Percentiles rank a stretch among this genome's conserved stretches.
Conservation (phyloP, 2,329 filamentous ascomycete genomes). For the Epichloe bromicola region DNA sequence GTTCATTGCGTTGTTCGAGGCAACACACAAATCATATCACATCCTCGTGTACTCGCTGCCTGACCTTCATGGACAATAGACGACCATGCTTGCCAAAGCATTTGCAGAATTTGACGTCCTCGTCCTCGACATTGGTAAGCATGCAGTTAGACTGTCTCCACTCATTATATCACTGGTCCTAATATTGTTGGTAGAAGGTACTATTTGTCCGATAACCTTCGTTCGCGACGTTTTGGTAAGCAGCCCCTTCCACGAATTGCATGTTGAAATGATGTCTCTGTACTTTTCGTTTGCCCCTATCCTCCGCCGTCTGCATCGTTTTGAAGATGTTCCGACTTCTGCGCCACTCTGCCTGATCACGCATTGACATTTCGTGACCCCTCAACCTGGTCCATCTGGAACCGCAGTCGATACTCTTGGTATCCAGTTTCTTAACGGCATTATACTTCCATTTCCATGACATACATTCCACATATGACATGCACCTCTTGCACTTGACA, state of each 20-base stretch:
- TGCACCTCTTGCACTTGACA: neutral
- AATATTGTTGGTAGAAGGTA: slow-evolving; percentile 47
- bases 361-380: neutral
- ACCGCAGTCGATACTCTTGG: neutral
- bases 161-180: neutral
- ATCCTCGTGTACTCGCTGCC: too few relatives aligned
- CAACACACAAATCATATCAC: too few relatives aligned
- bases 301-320: neutral
- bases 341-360: neutral
- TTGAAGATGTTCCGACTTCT: neutral
- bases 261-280: neutral
- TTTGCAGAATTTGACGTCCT: slow-evolving; percentile 19
- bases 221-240: slow-evolving; percentile 74
- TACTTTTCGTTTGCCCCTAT: neutral
- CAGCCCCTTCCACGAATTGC: slow-evolving; percentile 8
- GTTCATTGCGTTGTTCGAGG: too few relatives aligned
- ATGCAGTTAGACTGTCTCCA: slow-evolving; percentile 4
- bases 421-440: neutral
- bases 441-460: neutral
- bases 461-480: too few relatives aligned
- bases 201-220: slow-evolving; percentile 72
- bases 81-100: slow-evolving; percentile 5
- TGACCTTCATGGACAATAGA: neutral
- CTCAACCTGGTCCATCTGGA: neutral
- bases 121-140: slow-evolving; percentile 25